Percentiles rank a stretch among this genome's conserved stretches.
Conservation (phyloP, 139 green algal species). For the Yamagishiella unicocca region DNA sequence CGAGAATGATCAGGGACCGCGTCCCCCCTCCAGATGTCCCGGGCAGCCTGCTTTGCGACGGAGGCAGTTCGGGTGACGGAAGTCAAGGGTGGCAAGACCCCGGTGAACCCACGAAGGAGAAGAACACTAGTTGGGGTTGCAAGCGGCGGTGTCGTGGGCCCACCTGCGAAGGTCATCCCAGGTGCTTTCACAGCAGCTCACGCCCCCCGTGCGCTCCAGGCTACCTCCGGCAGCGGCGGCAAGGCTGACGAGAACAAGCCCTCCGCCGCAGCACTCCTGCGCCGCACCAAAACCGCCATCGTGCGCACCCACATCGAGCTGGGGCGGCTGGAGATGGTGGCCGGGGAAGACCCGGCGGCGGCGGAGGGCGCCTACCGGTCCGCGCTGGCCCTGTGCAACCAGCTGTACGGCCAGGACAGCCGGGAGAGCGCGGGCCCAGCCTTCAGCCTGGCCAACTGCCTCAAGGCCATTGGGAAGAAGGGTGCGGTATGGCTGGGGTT, state of each 20-base stretch:
- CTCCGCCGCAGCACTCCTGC: neutral
- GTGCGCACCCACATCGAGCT: slow-evolving; percentile 39
- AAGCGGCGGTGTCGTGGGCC: too few species aligned
- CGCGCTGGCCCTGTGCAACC: slow-evolving; percentile 5
- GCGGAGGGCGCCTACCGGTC: slow-evolving; percentile 30
- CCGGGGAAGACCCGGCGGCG: slow-evolving; percentile 9
- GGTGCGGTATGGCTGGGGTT: neutral
- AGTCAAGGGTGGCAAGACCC: too few species aligned
- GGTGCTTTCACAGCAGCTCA: neutral
- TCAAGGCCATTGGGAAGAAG: slow-evolving; percentile 39
- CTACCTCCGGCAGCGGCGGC: neutral
- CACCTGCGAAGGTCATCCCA: neutral
- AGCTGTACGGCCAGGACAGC: slow-evolving; percentile 26
- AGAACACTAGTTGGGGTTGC: too few species aligned
- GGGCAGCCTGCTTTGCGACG: too few species aligned
- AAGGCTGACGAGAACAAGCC: neutral
- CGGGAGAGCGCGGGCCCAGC: slow-evolving; percentile 10
- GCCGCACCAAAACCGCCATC: slow-evolving; percentile 29
- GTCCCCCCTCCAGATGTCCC: too few species aligned
- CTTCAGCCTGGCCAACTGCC: slow-evolving; percentile 42
- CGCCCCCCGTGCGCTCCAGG: neutral
- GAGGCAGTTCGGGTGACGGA: too few species aligned
- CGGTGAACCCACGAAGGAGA: too few species aligned
- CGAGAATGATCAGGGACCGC: too few species aligned
- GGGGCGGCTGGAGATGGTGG: slow-evolving; percentile 34